Percentiles rank a stretch among this genome's conserved stretches.
Evolutionary conservation across 2,329 filamentous ascomycete species (phyloP).

Genomic region (Diatrype stigma): DNA sequence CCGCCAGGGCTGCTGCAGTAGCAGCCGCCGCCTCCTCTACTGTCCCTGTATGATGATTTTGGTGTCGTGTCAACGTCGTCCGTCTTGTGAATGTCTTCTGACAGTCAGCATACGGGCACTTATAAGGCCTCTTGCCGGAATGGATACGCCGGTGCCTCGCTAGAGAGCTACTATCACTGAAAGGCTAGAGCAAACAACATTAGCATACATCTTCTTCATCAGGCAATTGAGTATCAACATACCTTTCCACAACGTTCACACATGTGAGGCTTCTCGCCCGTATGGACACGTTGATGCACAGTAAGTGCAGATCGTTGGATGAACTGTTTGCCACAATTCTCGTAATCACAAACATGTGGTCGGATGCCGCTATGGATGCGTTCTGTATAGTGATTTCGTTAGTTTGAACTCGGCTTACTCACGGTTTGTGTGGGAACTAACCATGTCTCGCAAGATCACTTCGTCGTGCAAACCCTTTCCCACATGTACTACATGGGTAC

Average conservation of each 20-base stretch:
- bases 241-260: conserved; percentile 97
- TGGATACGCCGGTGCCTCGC: conserved; percentile 93
- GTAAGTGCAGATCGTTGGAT: conserved; percentile 95
- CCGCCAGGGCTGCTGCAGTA: conserved; percentile 78
- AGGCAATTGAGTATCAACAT: conserved; percentile 25
- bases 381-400: conserved; percentile 50
- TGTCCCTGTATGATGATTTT: conserved; percentile 92
- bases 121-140: conserved; percentile 92
- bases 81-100: conserved; percentile 97
- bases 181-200: conserved; percentile 58
- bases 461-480: conserved; percentile 85
- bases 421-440: conserved; percentile 42
- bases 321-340: conserved; percentile 89
- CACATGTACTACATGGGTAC: conserved; percentile 85
- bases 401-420: conserved; percentile 9
- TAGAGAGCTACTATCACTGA: conserved; percentile 92
- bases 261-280: conserved; percentile 97
- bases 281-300: conserved; percentile 92
- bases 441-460: conserved; percentile 94
- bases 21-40: conserved; percentile 89
- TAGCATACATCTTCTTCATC: conserved; percentile 6
- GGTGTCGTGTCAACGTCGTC: conserved; percentile 90
- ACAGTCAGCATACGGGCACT: conserved; percentile 94
- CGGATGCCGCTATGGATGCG: conserved; percentile 90
- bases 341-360: conserved; percentile 88